Evolutionary conservation across 495 filamentous ascomycete species (phyloP).

Genomic region (Daldinia bambusicola): DNA sequence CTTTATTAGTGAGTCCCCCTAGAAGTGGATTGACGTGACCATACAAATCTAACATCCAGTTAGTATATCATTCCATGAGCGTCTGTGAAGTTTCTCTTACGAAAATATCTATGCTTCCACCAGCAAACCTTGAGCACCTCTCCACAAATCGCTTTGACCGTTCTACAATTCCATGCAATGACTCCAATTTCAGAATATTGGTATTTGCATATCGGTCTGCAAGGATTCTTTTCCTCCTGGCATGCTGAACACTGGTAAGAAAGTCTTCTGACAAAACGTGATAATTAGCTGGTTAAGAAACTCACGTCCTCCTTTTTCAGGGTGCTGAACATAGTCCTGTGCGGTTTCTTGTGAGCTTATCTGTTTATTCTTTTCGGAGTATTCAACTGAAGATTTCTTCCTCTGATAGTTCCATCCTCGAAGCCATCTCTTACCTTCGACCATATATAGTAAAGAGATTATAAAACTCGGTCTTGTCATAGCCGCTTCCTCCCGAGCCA

Average conservation of each 20-base stretch:
- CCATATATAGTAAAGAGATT: conserved; percentile 68
- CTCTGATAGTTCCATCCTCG: not conserved
- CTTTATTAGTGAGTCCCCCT: conserved; percentile 3
- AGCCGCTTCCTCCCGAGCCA: conserved; percentile 70
- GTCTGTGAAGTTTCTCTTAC: conserved; percentile 45
- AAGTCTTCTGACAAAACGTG: not conserved
- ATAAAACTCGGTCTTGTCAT: conserved; percentile 76
- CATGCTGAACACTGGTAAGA: conserved; percentile 58
- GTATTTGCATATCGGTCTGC: conserved; percentile 74
- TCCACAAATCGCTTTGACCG: conserved; percentile 63
- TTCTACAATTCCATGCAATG: conserved; percentile 64
- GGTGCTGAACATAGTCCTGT: conserved; percentile 70
- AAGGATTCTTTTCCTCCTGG: conserved; percentile 66
- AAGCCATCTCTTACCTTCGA: conserved; percentile 53
- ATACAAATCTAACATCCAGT: conserved; percentile 32
- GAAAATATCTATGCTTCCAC: conserved; percentile 65
- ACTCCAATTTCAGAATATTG: conserved; percentile 65
- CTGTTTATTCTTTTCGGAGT: not conserved
- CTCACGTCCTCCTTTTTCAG: conserved; percentile 64
- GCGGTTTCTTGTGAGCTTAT: conserved; percentile 18
- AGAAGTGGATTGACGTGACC: not conserved
- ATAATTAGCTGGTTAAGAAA: not conserved
- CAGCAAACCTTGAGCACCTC: conserved; percentile 56
- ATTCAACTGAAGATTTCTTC: not conserved
- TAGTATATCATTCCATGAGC: conserved; percentile 31